Evolutionary conservation across 306 rosid genomes (phyloP).

Genomic region (Vachellia pachyceras): DNA sequence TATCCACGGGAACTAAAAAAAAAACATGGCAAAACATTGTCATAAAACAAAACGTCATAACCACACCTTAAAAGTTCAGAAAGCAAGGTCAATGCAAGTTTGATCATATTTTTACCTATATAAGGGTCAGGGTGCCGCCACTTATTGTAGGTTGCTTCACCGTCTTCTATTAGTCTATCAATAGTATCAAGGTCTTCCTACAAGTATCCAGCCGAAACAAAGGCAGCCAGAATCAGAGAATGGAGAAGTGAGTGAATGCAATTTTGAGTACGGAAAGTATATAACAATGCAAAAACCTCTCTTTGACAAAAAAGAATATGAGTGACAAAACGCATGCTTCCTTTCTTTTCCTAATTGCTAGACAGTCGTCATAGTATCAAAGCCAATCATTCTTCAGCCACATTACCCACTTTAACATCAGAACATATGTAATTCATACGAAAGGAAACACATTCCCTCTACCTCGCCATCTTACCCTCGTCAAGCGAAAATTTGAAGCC

Average conservation of each 20-base stretch:
- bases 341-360: neutral
- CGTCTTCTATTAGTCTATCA: conserved; percentile 75
- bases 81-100: neutral
- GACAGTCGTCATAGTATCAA: neutral
- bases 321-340: neutral
- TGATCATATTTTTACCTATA: conserved; percentile 59
- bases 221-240: conserved; percentile 1
- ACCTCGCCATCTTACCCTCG: neutral
- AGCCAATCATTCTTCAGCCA: neutral
- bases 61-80: neutral
- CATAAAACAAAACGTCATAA: neutral
- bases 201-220: conserved; percentile 31
- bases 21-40: neutral
- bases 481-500: neutral
- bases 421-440: neutral
- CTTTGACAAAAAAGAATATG: neutral
- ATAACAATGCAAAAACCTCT: neutral
- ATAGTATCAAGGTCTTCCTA: conserved; percentile 90
- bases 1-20: too few species aligned
- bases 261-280: neutral
- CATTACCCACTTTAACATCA: neutral
- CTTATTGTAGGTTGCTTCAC: conserved; percentile 77
- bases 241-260: neutral
- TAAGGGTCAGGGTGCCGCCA: conserved; percentile 99
- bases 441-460: neutral